Percentiles rank a stretch among this genome's conserved stretches.
phyloP scores from a whole-genome alignment of 2,329 filamentous ascomycete genomes.

The Botrytis paeoniae region DNA sequence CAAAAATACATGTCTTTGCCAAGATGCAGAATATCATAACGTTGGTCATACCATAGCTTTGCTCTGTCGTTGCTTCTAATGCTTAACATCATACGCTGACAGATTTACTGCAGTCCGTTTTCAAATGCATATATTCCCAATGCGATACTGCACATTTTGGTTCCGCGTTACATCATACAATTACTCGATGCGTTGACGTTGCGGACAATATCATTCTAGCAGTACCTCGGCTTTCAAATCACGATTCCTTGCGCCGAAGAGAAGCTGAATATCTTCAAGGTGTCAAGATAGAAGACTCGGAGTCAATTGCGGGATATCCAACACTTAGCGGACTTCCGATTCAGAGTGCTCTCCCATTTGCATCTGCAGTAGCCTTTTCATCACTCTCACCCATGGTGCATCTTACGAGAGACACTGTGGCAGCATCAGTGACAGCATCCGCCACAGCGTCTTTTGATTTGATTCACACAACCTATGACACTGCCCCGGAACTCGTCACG shows the following conservation, averaged over 20 bases:
- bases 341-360: slow-evolving; percentile 23
- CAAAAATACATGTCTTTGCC: slow-evolving; percentile 37
- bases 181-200: slow-evolving; percentile 34
- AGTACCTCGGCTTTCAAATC: slow-evolving; percentile 31
- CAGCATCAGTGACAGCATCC: slow-evolving; percentile 11
- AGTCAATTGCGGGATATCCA: slow-evolving; percentile 26
- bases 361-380: background rate
- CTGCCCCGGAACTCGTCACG: slow-evolving; percentile 8
- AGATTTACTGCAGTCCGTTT: slow-evolving; percentile 33
- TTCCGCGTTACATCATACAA: slow-evolving; percentile 37
- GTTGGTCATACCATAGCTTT: slow-evolving; percentile 26
- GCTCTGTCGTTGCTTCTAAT: background rate
- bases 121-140: slow-evolving; percentile 41
- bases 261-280: slow-evolving; percentile 34
- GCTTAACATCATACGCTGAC: slow-evolving; percentile 1
- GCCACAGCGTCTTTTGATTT: background rate
- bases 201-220: slow-evolving; percentile 26
- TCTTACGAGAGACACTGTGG: slow-evolving; percentile 6
- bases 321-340: slow-evolving; percentile 26
- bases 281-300: slow-evolving; percentile 25
- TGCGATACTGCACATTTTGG: slow-evolving; percentile 39
- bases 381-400: slow-evolving; percentile 17
- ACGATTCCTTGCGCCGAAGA: slow-evolving; percentile 35
- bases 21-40: slow-evolving; percentile 37
- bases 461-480: background rate